Evolutionary conservation across 2,329 filamentous ascomycete species (phyloP).

Genomic region (Penicillium sp.): DNA sequence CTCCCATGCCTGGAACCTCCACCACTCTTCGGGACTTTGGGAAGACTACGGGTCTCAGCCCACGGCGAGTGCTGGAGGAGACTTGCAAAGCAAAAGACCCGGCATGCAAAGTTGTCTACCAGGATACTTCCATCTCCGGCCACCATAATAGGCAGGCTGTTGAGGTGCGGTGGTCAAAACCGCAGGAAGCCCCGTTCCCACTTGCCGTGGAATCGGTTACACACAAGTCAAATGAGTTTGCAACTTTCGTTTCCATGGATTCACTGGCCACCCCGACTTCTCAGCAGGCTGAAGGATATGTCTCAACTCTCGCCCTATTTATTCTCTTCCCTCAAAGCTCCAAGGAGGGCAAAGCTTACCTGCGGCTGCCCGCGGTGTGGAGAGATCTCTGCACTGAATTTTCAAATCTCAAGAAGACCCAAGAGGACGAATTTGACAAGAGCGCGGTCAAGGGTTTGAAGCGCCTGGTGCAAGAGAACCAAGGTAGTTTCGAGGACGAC

Average conservation of each 20-base stretch:
- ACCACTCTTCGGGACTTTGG: slow-evolving; percentile 78
- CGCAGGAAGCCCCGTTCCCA: slow-evolving; percentile 55
- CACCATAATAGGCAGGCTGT: slow-evolving; percentile 76
- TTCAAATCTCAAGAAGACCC: slow-evolving; percentile 65
- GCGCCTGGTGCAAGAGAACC: slow-evolving; percentile 36
- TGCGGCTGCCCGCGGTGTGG: slow-evolving; percentile 77
- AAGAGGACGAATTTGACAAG: slow-evolving; percentile 69
- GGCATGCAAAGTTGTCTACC: slow-evolving; percentile 63
- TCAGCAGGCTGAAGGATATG: slow-evolving; percentile 82
- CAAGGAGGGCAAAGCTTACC: slow-evolving; percentile 81
- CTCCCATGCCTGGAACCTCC: slow-evolving; percentile 22
- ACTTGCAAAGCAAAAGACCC: slow-evolving; percentile 73
- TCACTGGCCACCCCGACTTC: slow-evolving; percentile 69
- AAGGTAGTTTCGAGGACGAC: slow-evolving; percentile 60
- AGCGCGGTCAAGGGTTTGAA: slow-evolving; percentile 64
- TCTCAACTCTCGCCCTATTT: slow-evolving; percentile 80
- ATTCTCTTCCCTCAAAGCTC: slow-evolving; percentile 71
- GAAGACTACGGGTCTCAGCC: slow-evolving; percentile 73
- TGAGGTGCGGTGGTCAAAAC: slow-evolving; percentile 74
- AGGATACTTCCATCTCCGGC: slow-evolving; percentile 66
- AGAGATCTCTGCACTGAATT: slow-evolving; percentile 84
- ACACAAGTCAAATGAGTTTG: slow-evolving; percentile 45
- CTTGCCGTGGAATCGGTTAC: slow-evolving; percentile 44
- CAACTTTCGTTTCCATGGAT: slow-evolving; percentile 68
- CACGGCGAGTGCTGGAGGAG: slow-evolving; percentile 76